Evolutionary conservation across 768 basidiomycete genomes (phyloP), one percentile per base, ranked within the genome.

Genomic region (Bullera alba): DNA sequence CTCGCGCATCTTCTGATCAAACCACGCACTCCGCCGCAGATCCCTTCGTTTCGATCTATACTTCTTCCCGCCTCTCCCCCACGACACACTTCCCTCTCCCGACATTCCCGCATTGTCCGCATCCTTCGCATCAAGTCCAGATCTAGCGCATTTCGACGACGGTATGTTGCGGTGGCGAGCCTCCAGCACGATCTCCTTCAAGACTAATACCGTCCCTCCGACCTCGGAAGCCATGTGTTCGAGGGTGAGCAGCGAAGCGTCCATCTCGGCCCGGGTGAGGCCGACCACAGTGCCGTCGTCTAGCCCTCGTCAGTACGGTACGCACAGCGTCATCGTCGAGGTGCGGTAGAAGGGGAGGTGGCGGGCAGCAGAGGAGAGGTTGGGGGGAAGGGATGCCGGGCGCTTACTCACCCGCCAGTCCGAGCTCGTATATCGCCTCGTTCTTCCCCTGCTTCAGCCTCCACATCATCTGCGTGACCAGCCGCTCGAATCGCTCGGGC

Each of bases 391-490:
- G 8, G 38, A 14, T 8, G 38, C n/a, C n/a, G n/a, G 21, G 21
- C 19, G 19, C 21, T 8, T 19, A 61, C 67, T 50, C 32, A 72
- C 71, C 71, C 2, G 70, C 83, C 0, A 97, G 85, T n/a, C 77
- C 77, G 28, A 77, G 63, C 59, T 90, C 87, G 54, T 90, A 90
- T 67, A 86, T 83, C 0, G 87, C 87, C 62, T 83, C 82, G 0
- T 86, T 86, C 1, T 84, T 82, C 15, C 88, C 88, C 67, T 90
- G 85, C 42, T 86, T 79, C 7, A 91, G 78, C 2, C 92, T 81
- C 91, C 93, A 96, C 66, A 93, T 91, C 73, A 95, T 81, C 74
- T 96, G 92, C 0, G 92, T 96, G 48, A 90, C 86, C 19, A 97
- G 83, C 29, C 73, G 53, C 43, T 75, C 74, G 56, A 76, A 74